Base-by-base conservation (phyloP, 2,329 filamentous ascomycete genomes). In the Metarhizium anisopliae region DNA sequence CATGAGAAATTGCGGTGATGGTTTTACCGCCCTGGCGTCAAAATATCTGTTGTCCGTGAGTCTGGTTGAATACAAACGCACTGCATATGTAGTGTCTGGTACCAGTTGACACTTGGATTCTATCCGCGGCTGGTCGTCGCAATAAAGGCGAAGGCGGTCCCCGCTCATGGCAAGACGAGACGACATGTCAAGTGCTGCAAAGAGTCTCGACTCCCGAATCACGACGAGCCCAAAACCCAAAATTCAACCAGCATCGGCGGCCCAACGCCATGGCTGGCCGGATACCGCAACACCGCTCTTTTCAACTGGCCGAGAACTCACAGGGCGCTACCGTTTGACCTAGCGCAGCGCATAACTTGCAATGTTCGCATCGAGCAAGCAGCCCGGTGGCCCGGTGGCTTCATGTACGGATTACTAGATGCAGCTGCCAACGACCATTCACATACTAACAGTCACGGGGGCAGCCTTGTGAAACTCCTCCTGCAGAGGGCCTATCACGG, bases 201-300 rank as follows among this genome's bases (percentile, higher is more conserved):
- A 11, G 32, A 11, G 32, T 35, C 38, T 40, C 38, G 38, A 14
- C 38, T 13, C 38, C 14, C 5, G 38, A 13, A 5, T 13, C 38
- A 11, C 5, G 38, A 40, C 38, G 38, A 40, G 38, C 14, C 38
- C 38, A n/a, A 16, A 40, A 40, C 38, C 38, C 54, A 2, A 66
- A n/a, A 52, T 32, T 18, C 10, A 20, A 47, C 25, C 35, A 11
- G 4, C 32, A 40, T 40, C 50, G n/a, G 62, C 61, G 64, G 58
- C 57, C 55, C 58, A 66, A 67, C 66, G 66, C 65, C 66, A 68
- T 68, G 59, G 59, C 56, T 60, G 51, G 42, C 18, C 49, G 36
- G 51, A 47, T 20, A 52, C 49, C 51, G 47, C 52, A 40, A 50
- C 47, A 40, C 47, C 1, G 13, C 47, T 29, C 47, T 8, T 7